These are phyloP conservation scores for Fraxinus platypoda DNA, from an alignment of 305 asterid genomes.

Conservation along the genomic window DNA sequence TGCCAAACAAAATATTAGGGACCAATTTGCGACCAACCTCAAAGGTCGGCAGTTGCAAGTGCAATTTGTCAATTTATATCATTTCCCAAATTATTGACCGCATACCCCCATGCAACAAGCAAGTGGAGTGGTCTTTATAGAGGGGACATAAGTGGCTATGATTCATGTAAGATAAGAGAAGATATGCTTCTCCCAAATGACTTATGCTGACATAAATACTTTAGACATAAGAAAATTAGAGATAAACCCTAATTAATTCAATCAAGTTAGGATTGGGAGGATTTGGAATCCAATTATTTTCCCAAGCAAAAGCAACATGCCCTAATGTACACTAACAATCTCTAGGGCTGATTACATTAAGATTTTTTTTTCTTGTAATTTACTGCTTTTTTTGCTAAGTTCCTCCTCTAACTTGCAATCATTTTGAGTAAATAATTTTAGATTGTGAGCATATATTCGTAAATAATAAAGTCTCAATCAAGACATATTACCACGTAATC, in stretches of 20 bases:
- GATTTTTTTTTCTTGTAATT: background rate
- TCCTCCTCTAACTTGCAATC: background rate
- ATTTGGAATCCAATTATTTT: constrained; percentile 17
- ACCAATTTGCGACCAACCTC: background rate
- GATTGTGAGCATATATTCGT: background rate
- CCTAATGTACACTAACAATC: background rate
- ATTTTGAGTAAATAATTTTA: background rate
- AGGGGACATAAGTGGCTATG: constrained; percentile 19
- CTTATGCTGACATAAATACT: constrained; percentile 10
- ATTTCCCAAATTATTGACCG: background rate
- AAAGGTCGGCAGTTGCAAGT: background rate
- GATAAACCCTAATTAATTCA: background rate
- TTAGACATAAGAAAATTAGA: constrained; percentile 11
- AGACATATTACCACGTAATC: background rate
- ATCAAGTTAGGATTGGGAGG: constrained; percentile 9
- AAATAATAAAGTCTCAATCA: background rate
- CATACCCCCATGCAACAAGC: background rate
- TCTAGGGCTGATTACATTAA: background rate
- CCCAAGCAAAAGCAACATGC: background rate
- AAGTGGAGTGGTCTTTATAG: background rate
- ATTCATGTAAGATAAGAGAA: constrained; percentile 23
- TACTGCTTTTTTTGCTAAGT: background rate
- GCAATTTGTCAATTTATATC: background rate
- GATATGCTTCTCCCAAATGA: background rate
- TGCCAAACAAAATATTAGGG: background rate